Evolutionary conservation across 176 grass and related monocot genomes (phyloP).

Genomic region (Aegilops bicornis): DNA sequence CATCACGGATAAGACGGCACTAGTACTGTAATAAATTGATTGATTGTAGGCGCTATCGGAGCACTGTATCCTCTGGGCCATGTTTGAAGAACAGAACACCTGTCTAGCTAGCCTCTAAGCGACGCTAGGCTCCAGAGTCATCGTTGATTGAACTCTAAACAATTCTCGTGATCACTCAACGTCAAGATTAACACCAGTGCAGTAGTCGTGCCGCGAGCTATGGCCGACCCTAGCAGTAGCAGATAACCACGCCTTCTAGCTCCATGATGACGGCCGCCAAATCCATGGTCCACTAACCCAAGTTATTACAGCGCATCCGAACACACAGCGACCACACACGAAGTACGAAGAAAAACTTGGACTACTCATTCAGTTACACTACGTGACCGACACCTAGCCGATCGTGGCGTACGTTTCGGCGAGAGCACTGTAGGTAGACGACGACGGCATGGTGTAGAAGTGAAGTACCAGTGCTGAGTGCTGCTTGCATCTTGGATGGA

Average conservation of each 20-base stretch:
- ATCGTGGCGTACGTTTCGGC: background rate
- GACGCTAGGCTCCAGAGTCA: slow-evolving; percentile 5
- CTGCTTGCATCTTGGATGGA: background rate
- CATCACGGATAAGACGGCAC: background rate
- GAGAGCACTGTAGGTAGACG: background rate
- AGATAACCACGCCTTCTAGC: background rate
- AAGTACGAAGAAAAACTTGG: background rate
- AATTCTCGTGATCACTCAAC: background rate
- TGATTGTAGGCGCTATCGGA: background rate
- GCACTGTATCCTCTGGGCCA: background rate
- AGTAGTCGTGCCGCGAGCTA: background rate
- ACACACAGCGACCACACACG: background rate
- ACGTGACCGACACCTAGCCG: background rate
- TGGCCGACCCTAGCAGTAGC: slow-evolving; percentile 11
- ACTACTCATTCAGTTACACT: background rate
- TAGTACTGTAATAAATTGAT: background rate
- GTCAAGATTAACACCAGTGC: background rate
- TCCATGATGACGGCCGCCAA: background rate
- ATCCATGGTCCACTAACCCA: background rate
- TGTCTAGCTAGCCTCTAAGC: background rate
- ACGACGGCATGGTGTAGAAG: background rate
- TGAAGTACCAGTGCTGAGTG: background rate
- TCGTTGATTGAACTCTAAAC: slow-evolving; percentile 20
- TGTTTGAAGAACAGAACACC: background rate
- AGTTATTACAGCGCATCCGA: background rate